Evolutionary conservation across 73 alveolate species (phyloP), one percentile per base, ranked within the genome.

Genomic region (Paraurostyla sp.): DNA sequence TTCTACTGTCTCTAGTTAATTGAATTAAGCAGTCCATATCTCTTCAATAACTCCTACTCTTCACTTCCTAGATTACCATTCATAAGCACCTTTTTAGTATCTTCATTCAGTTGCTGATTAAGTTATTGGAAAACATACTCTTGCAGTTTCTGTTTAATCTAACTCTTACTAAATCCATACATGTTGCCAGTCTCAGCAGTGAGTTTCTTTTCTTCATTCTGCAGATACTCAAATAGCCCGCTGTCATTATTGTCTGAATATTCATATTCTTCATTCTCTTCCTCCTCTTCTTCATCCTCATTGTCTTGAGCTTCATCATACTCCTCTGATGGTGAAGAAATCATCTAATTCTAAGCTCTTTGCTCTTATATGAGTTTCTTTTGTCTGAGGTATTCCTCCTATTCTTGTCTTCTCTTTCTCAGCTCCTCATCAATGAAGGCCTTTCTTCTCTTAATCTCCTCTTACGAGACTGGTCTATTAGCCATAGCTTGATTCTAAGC

Each of bases 221-320:
- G 35, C 58, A n/a, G n/a, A n/a, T n/a, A n/a, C n/a, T n/a, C n/a
- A n/a, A n/a, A n/a, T n/a, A n/a, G n/a, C n/a, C 13, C 20, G 29
- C 41, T n/a, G 38, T 18, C 40, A 22, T 65, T 40, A 40, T 40
- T 35, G 18, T 65, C 82, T 38, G 60, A 38, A 7, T 56, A 65
- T 38, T 65, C 82, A 65, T 65, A 65, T 9, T 65, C 82, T 18
- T n/a, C n/a, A n/a, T n/a, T n/a, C n/a, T 65, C 82, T 65, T 65
- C 82, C 15, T 65, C 82, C 7, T 38, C 23, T 38, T 65, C 82
- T 38, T 65, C 82, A 18, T 65, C 6, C 22, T 20, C 58, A 36
- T 2, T 40, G 13, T 40, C 82, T 1, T 25, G 25, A 25, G 7
- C 82, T 38, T 65, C 82, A 1, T 65, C 60, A 18, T 65, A 32